Conservation (phyloP, 768 basidiomycete species). For the Leccinum incarnatum region DNA sequence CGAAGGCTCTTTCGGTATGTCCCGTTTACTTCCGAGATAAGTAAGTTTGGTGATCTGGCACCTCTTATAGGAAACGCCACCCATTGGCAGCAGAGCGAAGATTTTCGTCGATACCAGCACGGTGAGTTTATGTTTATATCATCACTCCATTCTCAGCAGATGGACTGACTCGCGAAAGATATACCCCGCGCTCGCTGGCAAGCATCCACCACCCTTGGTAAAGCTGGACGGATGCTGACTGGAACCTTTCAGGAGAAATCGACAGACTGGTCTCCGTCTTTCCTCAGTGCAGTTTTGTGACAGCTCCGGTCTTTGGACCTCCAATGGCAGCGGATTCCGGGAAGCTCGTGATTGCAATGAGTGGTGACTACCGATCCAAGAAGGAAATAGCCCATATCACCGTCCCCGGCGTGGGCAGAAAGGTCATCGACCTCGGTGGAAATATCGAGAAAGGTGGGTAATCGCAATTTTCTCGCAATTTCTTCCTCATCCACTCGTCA, state of each 20-base stretch:
- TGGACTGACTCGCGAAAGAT: conserved; percentile 37
- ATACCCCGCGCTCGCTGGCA: conserved; percentile 53
- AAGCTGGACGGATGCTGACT: background rate
- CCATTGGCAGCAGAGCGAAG: conserved; percentile 44
- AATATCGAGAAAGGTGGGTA: conserved; percentile 76
- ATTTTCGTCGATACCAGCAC: conserved; percentile 65
- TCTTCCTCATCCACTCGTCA: background rate
- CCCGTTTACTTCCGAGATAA: background rate
- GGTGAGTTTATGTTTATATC: conserved; percentile 39
- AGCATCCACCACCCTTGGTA: background rate
- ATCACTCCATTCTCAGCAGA: background rate
- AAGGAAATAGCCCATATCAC: conserved; percentile 75
- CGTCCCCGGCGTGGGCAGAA: conserved; percentile 75
- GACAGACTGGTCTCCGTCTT: conserved; percentile 61
- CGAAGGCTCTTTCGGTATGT: conserved; percentile 54
- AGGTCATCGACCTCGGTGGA: conserved; percentile 77
- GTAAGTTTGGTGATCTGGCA: background rate
- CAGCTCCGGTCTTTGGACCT: conserved; percentile 75
- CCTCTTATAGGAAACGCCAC: conserved; percentile 36
- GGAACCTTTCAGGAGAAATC: conserved; percentile 51
- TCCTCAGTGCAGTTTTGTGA: conserved; percentile 62
- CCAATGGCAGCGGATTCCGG: conserved; percentile 64
- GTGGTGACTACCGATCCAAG: conserved; percentile 80
- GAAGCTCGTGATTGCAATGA: conserved; percentile 71
- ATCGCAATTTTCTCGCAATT: background rate